Evolutionary conservation across 768 basidiomycete species (phyloP).

Genomic region (Pleurotus eryngii): DNA sequence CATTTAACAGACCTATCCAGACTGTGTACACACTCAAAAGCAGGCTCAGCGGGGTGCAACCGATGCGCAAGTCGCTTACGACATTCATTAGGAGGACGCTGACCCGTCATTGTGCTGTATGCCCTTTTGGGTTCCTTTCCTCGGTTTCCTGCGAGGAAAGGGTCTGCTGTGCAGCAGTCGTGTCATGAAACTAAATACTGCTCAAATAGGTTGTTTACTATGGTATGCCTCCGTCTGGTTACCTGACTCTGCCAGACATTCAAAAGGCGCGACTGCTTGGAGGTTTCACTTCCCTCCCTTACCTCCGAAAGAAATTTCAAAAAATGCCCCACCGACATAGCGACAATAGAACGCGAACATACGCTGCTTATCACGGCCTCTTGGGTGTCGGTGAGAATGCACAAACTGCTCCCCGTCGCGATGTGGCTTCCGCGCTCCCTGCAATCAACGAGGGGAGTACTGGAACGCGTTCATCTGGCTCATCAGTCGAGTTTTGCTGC

Average conservation of each 20-base stretch:
- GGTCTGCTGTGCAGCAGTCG: conserved; percentile 7
- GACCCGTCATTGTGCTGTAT: conserved; percentile 6
- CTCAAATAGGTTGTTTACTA: background rate
- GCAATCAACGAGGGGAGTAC: conserved; percentile 3
- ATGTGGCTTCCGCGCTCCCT: background rate
- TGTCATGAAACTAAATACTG: background rate
- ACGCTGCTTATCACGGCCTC: conserved; percentile 7
- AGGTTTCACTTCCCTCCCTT: background rate
- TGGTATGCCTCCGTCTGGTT: background rate
- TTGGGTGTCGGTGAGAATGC: conserved; percentile 2
- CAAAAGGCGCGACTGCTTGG: background rate
- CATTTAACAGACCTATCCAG: background rate
- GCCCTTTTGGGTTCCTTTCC: conserved; percentile 6
- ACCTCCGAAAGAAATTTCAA: conserved; percentile 4
- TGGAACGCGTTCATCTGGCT: conserved; percentile 3
- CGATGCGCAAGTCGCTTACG: background rate
- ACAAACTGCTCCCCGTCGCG: conserved; percentile 6
- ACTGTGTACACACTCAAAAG: background rate
- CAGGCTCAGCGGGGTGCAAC: background rate
- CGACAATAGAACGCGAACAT: background rate
- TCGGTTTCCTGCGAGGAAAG: conserved; percentile 4
- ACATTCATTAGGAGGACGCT: conserved; percentile 1
- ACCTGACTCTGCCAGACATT: conserved; percentile 5
- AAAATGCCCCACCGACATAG: conserved; percentile 2
- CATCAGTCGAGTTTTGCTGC: conserved; percentile 3